Evolutionary conservation across 2,329 filamentous ascomycete species (phyloP), one percentile per base, ranked within the genome.

Genomic region (Alternaria viburni): DNA sequence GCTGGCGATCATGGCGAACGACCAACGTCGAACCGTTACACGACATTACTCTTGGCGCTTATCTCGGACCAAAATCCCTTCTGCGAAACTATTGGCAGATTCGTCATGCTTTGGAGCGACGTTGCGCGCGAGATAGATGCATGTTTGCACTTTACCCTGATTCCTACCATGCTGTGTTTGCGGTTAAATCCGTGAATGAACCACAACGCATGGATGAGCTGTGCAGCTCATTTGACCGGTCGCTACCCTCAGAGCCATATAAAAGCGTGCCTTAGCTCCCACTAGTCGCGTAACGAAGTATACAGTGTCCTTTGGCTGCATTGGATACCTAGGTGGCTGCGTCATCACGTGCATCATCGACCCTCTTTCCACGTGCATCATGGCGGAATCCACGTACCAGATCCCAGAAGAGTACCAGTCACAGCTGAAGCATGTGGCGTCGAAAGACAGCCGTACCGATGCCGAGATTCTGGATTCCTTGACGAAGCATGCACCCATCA

Each of bases 401-500:
- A 69, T 71, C 10, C 70, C 69, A 10, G 47, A 62, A n/a, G 59
- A 67, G 23, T 74, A 70, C 28, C 51, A 57, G 23, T 67, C 60
- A 9, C 30, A 70, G 12, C 61, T 73, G 17, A 61, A 56, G 5
- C 57, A 55, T 17, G 65, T 72, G 3, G 63, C 64, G 6, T 12
- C 65, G 11, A 66, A 69, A 9, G 72, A 73, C 41, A 60, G 32
- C n/a, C 68, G 69, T 7, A 66, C 50, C 12, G 67, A 72, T 52
- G 59, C 54, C n/a, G 69, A 74, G 43, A 73, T 73, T 30, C 59
- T 73, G n/a, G 55, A 65, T 1, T 32, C 54, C 4, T 59, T 74
- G 8, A 64, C 30, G 21, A 47, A 67, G 9, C 50, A 67, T 62
- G 46, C 32, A 4, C 77, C 79, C 2, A 64, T 80, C n/a, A 74